Evolutionary conservation across 495 filamentous ascomycete genomes (phyloP), one percentile per base, ranked within the genome.

Genomic region (Ramalina intermedia): DNA sequence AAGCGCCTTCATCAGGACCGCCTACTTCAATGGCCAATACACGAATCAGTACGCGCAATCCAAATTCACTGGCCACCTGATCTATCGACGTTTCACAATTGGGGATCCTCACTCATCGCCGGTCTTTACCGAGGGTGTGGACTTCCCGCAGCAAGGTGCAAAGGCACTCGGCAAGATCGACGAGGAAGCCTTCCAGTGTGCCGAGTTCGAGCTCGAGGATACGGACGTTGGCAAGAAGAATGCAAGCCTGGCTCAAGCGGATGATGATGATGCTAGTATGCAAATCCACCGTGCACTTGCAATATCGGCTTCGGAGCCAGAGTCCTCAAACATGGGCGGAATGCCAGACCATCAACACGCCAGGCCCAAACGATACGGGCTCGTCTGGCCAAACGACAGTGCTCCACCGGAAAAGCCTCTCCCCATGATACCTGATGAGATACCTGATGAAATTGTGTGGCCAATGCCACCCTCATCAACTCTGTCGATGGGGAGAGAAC

Each of bases 11-110:
- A 57, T 57, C 37, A 36, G 54, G 23, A 57, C 54, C 3, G 54
- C 50, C 4, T 57, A 57, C 24, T 57, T 57, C 39, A 51, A 57
- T 23, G 54, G 54, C 33, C 54, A 57, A 38, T 57, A 54, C 27
- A 57, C 54, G 17, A 57, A 57, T 33, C 54, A 57, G 35, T 57
- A 57, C 27, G 54, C 54, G 4, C 54, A 57, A 17, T 46, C 51
- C 2, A 53, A 47, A 37, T 57, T 57, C 43, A 57, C 47, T 3
- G 54, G 54, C 9, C 54, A 57, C 27, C 36, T 54, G 18, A 43
- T 57, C 18, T 57, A 53, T 18, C 43, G 54, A 2, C 47, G 54
- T 21, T 57, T 57, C 20, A 54, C 44, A 8, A 33, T 57, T 21
- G 23, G 41, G 6, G 16, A 37, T 5, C 50, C 54, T 18, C 21